Conservation (phyloP, 2,329 filamentous ascomycete genomes). For the Epichloe hybrida region DNA sequence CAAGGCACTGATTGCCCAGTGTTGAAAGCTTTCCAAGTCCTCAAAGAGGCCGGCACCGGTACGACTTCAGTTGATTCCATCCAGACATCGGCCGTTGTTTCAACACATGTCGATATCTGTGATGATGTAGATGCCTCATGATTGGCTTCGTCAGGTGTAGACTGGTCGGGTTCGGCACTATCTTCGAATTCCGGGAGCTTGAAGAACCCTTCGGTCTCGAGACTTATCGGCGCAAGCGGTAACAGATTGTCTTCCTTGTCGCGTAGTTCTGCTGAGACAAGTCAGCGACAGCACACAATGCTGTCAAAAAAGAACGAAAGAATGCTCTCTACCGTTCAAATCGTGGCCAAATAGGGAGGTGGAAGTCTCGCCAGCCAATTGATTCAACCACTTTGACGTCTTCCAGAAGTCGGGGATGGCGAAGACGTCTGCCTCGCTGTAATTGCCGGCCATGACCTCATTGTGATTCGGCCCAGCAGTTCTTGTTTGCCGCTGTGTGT, state of each 20-base stretch:
- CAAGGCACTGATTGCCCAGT: conserved; percentile 18
- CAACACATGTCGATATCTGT: conserved; percentile 5
- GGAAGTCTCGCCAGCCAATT: conserved; percentile 9
- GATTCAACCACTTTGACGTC: conserved; percentile 35
- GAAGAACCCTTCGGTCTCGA: conserved; percentile 20
- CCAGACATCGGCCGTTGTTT: conserved; percentile 29
- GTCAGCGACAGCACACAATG: background rate
- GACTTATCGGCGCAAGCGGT: conserved; percentile 9
- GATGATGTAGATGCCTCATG: background rate
- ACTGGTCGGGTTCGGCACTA: background rate
- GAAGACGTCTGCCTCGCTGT: conserved; percentile 43
- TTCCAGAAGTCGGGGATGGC: conserved; percentile 48
- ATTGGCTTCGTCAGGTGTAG: background rate
- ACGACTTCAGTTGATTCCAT: conserved; percentile 22
- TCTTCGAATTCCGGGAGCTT: conserved; percentile 7
- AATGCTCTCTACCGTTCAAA: conserved; percentile 17
- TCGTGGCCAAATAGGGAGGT: conserved; percentile 31
- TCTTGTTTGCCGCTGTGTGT: background rate
- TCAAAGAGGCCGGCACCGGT: conserved; percentile 29
- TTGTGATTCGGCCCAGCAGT: background rate
- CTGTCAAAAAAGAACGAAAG: background rate
- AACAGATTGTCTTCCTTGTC: conserved; percentile 4
- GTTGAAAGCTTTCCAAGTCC: conserved; percentile 60
- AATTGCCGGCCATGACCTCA: conserved; percentile 22
- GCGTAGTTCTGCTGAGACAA: background rate